Percentiles rank a stretch among this genome's conserved stretches.
phyloP scores from a whole-genome alignment of 495 filamentous ascomycete genomes.

The Paragyromitra xinjiangensis region DNA sequence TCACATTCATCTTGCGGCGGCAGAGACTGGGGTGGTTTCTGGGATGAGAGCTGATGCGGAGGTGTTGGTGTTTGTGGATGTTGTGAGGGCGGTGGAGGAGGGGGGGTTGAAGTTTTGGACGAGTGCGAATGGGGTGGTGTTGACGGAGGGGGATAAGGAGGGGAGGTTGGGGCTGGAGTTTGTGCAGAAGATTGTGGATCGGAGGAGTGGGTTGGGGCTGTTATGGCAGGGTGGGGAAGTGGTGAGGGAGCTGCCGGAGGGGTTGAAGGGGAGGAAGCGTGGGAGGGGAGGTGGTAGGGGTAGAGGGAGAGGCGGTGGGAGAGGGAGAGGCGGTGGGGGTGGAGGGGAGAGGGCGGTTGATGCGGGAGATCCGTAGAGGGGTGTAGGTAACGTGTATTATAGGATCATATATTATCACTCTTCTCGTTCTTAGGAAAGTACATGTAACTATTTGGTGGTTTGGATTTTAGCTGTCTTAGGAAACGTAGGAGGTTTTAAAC shows the following conservation, averaged over 20 bases:
- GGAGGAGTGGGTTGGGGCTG: conserved; percentile 66
- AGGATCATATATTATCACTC: conserved; percentile 14
- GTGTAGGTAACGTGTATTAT: not conserved
- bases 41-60: conserved; percentile 86
- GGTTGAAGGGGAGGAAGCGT: conserved; percentile 61
- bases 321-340: not conserved
- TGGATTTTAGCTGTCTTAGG: not conserved
- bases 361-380: conserved; percentile 32
- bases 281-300: conserved; percentile 27
- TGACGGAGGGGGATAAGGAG: conserved; percentile 71
- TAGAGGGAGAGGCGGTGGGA: not conserved
- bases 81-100: conserved; percentile 69
- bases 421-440: not conserved
- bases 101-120: conserved; percentile 80
- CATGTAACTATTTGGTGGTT: not conserved
- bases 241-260: conserved; percentile 66
- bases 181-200: conserved; percentile 78
- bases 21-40: conserved; percentile 68
- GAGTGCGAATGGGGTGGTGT: conserved; percentile 80
- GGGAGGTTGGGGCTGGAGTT: conserved; percentile 82
- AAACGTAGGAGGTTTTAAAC: not conserved
- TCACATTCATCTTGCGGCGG: conserved; percentile 86
- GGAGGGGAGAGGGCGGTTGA: conserved; percentile 26
- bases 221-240: conserved; percentile 72
- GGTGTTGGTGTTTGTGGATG: conserved; percentile 81